Evolutionary conservation across 805 yeast genomes (phyloP).

Genomic region (Teunomyces kruisii): DNA sequence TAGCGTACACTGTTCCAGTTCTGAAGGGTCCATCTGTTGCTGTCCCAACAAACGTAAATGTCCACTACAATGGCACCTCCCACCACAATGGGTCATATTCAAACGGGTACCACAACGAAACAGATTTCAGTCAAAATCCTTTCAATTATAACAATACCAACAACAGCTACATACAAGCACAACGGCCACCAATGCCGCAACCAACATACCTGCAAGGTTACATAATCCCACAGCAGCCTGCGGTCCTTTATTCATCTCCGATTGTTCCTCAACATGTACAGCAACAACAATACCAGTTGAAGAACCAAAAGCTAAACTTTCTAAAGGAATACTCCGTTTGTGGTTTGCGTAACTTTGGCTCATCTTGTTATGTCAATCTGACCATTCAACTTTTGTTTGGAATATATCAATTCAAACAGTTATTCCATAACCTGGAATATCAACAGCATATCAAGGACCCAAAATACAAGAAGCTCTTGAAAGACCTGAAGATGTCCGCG

Average conservation of each 20-base stretch:
- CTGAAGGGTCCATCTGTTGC: neutral
- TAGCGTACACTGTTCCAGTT: constrained; percentile 2
- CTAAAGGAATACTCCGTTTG: constrained; percentile 51
- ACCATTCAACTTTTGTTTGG: constrained; percentile 71
- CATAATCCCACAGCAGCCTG: neutral
- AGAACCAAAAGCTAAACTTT: constrained; percentile 14
- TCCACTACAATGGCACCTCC: neutral
- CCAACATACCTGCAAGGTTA: neutral
- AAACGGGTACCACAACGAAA: neutral
- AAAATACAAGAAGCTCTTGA: constrained; percentile 23
- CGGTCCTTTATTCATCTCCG: neutral
- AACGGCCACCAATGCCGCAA: constrained; percentile 2
- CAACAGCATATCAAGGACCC: constrained; percentile 42
- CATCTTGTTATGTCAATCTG: constrained; percentile 75
- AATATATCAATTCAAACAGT: constrained; percentile 44
- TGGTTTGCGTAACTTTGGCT: constrained; percentile 67
- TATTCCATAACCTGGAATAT: constrained; percentile 49
- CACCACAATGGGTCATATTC: no score
- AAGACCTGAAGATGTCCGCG: constrained; percentile 11
- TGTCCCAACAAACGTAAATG: neutral
- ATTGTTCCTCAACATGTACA: constrained; percentile 31
- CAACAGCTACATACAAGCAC: neutral
- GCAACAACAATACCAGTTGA: constrained; percentile 15
- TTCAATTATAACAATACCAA: neutral
- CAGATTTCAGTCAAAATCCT: neutral